Percentiles rank a stretch among this genome's conserved stretches.
Conservation (phyloP, 2,329 filamentous ascomycete species). For the Ophiocordyceps camponoti-floridani region DNA sequence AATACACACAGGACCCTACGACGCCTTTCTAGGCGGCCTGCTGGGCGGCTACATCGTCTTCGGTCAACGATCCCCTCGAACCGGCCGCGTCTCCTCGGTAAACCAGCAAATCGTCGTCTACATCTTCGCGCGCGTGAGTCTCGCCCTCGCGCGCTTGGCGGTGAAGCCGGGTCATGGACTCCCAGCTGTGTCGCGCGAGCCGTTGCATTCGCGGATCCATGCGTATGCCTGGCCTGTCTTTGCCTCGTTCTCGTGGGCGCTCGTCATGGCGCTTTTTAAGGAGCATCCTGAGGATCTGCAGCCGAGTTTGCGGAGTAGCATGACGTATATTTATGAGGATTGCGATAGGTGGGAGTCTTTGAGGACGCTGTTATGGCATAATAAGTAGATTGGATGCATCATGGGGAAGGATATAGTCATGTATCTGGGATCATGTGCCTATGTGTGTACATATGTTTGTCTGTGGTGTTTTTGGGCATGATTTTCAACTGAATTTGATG, state of each 20-base stretch:
- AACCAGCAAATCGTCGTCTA: conserved; percentile 98
- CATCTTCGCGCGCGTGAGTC: conserved; percentile 78
- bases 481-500: no score
- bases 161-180: conserved; percentile 45
- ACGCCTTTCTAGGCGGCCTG: conserved; percentile 73
- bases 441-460: no score
- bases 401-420: background rate
- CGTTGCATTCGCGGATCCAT: conserved; percentile 31
- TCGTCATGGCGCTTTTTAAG: conserved; percentile 90
- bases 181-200: conserved; percentile 29
- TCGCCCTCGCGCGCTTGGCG: conserved; percentile 68
- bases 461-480: no score
- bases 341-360: conserved; percentile 80
- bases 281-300: conserved; percentile 86
- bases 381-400: conserved; percentile 33
- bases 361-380: conserved; percentile 72
- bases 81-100: conserved; percentile 56
- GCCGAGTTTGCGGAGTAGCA: conserved; percentile 79
- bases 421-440: no score
- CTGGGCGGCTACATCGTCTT: conserved; percentile 89
- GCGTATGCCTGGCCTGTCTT: conserved; percentile 83
- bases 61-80: conserved; percentile 44
- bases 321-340: conserved; percentile 92
- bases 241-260: conserved; percentile 76
- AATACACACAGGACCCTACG: conserved; percentile 39